Evolutionary conservation across 768 basidiomycete genomes (phyloP).

Genomic region (Lactifluus subvellereus): DNA sequence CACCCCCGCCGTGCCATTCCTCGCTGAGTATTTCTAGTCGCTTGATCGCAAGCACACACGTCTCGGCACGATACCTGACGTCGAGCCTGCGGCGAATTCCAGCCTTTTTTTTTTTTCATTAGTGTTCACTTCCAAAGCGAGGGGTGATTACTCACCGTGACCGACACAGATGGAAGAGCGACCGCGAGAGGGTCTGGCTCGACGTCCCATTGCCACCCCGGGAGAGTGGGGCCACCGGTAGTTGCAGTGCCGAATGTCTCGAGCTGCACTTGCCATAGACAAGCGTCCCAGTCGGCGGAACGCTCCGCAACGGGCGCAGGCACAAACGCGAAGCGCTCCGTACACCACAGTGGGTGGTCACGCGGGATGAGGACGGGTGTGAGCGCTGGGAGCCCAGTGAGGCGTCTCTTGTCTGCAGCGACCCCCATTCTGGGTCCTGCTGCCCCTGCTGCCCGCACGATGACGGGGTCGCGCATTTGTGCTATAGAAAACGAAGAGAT

Average conservation of each 20-base stretch:
- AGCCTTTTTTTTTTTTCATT: constrained; percentile 30
- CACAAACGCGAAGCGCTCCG: constrained; percentile 44
- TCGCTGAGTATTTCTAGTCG: constrained; percentile 35
- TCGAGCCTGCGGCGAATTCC: constrained; percentile 42
- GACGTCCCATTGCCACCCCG: constrained; percentile 22
- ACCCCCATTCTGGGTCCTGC: constrained; percentile 27
- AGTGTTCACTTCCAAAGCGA: neutral
- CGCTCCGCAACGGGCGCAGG: constrained; percentile 37
- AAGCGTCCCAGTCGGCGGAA: constrained; percentile 53
- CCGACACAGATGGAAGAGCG: neutral
- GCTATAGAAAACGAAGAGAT: neutral
- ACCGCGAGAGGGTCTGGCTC: neutral
- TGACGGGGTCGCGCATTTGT: constrained; percentile 23
- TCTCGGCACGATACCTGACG: constrained; percentile 45
- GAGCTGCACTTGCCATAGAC: constrained; percentile 60
- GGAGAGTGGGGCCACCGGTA: constrained; percentile 28
- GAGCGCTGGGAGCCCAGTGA: constrained; percentile 32
- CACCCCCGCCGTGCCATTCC: constrained; percentile 14
- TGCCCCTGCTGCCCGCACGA: constrained; percentile 14
- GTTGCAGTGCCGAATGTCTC: constrained; percentile 41
- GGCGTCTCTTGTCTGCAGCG: constrained; percentile 30
- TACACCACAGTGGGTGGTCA: constrained; percentile 54
- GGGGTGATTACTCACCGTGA: constrained; percentile 6
- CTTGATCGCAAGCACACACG: constrained; percentile 45
- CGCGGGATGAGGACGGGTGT: constrained; percentile 42